Evolutionary conservation across 2,329 filamentous ascomycete genomes (phyloP), one percentile per base, ranked within the genome.

Genomic region (Tricladium varicosporioides): DNA sequence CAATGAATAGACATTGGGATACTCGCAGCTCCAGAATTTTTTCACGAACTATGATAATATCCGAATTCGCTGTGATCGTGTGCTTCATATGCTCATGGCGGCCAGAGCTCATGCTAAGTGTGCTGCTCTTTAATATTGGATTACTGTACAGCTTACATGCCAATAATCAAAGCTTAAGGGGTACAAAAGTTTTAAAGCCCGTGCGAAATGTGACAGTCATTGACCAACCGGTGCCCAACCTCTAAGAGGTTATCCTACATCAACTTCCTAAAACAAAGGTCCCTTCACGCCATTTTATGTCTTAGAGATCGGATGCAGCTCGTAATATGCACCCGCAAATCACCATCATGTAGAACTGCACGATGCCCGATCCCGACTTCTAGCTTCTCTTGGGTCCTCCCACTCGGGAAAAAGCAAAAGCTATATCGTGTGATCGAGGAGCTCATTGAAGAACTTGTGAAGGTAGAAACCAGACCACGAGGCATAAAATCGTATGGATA

Each of bases 1-100:
- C 36, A 58, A 53, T 54, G 51, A 58, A 54, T 54, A 58, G 56
- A 58, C 51, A 32, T 51, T 57, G 51, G 49, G 51, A 52, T 55
- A 49, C 53, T 55, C 43, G 43, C 15, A 46, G 9, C 18, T 46
- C 43, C 10, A 16, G 15, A n/a, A n/a, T 4, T 15, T 5, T 22
- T 46, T 5, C 43, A 16, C 3, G 22, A 27, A 7, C 22, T 7
- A 27, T 4, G 22, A 27, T 27, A 27, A 27, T 27, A 27, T 27
- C 22, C 22, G 22, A 27, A 27, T 27, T 27, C 22, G 22, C 22
- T 7, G 22, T 27, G 22, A 27, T 27, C 22, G 22, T 27, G 22
- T 27, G 22, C 22, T 3, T 27, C 4, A 7, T 27, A 27, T 27
- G 4, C 22, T 27, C 22, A 27, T 27, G 3, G 22, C 22, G 22